Evolutionary conservation across 192 early-diverging fungal genomes (phyloP).

Genomic region (Geranomyces michiganensis): DNA sequence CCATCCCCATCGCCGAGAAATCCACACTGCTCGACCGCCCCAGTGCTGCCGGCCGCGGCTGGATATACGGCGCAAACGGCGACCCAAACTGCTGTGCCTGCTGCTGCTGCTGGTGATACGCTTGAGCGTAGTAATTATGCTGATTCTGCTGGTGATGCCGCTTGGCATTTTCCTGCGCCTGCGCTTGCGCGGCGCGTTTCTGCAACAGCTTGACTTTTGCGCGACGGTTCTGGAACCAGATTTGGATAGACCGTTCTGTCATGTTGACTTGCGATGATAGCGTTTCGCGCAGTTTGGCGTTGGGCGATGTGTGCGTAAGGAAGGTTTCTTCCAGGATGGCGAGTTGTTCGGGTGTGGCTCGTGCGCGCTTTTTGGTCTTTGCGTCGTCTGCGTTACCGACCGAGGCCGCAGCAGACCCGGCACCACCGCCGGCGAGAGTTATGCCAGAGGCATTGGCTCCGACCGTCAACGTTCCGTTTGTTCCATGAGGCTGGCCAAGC

Average conservation of each 20-base stretch:
- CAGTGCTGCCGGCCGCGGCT: background rate
- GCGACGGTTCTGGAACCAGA: slow-evolving; percentile 86
- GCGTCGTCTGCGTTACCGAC: background rate
- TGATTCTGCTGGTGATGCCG: background rate
- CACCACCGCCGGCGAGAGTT: no score
- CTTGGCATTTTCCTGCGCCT: slow-evolving; percentile 12
- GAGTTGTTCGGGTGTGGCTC: slow-evolving; percentile 81
- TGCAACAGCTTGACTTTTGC: slow-evolving; percentile 57
- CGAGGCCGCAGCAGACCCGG: no score
- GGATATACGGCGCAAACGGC: background rate
- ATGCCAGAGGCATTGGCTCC: no score
- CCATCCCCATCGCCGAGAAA: slow-evolving; percentile 21
- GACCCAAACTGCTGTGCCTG: background rate
- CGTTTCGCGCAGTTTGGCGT: slow-evolving; percentile 65
- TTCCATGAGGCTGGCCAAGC: no score
- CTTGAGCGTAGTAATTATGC: slow-evolving; percentile 8
- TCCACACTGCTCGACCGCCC: slow-evolving; percentile 24
- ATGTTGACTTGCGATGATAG: slow-evolving; percentile 69
- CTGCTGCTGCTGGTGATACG: slow-evolving; percentile 5
- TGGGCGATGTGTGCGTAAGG: slow-evolving; percentile 67
- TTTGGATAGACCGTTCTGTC: slow-evolving; percentile 64
- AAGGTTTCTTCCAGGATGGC: slow-evolving; percentile 79
- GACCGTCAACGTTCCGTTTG: no score
- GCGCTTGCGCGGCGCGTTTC: slow-evolving; percentile 19
- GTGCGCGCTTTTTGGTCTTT: slow-evolving; percentile 58